phyloP scores from a whole-genome alignment of 768 basidiomycete genomes.

The Phlegmacium glaucopus region DNA sequence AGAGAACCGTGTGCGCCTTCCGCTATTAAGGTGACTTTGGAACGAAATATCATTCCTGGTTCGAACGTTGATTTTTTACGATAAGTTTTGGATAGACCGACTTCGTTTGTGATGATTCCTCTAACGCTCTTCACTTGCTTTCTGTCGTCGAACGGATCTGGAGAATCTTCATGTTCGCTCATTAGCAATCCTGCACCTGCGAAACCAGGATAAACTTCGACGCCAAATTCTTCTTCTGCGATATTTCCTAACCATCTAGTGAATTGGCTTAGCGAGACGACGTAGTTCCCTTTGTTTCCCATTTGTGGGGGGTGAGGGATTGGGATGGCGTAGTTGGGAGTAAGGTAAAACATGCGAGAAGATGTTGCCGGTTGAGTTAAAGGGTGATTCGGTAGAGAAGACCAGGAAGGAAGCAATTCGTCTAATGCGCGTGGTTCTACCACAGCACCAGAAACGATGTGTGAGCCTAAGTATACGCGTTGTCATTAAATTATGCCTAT shows the following conservation, averaged over 20 bases:
- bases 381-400: constrained; percentile 60
- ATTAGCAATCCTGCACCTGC: constrained; percentile 85
- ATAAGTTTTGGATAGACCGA: constrained; percentile 78
- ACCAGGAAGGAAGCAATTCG: constrained; percentile 89
- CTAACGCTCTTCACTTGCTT: constrained; percentile 48
- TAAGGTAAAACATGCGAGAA: constrained; percentile 85
- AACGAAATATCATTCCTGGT: constrained; percentile 93
- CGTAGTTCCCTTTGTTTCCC: constrained; percentile 90
- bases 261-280: constrained; percentile 84
- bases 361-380: constrained; percentile 76
- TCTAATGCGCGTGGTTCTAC: constrained; percentile 90
- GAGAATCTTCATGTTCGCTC: constrained; percentile 44
- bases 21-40: constrained; percentile 88
- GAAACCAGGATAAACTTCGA: constrained; percentile 97
- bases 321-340: constrained; percentile 62
- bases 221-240: constrained; percentile 76
- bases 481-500: too few species aligned
- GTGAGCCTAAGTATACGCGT: constrained; percentile 57
- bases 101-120: constrained; percentile 91
- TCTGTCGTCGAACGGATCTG: constrained; percentile 39
- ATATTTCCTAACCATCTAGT: constrained; percentile 86
- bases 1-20: constrained; percentile 95
- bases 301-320: constrained; percentile 98
- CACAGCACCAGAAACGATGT: constrained; percentile 94
- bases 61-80: constrained; percentile 86